phyloP scores from a whole-genome alignment of 495 filamentous ascomycete species.

The Hypoxylon fragiforme region DNA sequence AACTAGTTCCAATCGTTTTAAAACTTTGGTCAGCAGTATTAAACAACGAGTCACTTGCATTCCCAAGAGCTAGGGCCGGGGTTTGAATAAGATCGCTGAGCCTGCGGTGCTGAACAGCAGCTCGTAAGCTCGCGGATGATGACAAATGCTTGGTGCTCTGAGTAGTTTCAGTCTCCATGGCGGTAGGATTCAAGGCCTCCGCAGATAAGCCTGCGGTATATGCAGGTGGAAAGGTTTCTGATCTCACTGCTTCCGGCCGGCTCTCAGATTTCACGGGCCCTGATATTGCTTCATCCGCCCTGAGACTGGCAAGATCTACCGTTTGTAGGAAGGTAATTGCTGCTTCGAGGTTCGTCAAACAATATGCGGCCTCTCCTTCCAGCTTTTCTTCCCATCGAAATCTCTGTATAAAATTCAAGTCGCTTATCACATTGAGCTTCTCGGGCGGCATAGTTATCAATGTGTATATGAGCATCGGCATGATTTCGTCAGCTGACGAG shows the following conservation, averaged over 20 bases:
- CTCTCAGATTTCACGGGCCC: constrained; percentile 63
- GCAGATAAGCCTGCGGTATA: constrained; percentile 49
- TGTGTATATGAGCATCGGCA: constrained; percentile 94
- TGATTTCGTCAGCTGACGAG: constrained; percentile 93
- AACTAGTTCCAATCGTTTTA: constrained; percentile 83
- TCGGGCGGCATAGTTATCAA: constrained; percentile 88
- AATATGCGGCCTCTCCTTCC: constrained; percentile 93
- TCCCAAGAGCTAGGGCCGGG: constrained; percentile 75
- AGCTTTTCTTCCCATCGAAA: constrained; percentile 87
- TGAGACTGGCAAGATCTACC: constrained; percentile 88
- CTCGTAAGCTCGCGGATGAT: constrained; percentile 43
- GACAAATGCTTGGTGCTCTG: constrained; percentile 49
- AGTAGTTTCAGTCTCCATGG: constrained; percentile 38
- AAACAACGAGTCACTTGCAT: constrained; percentile 80
- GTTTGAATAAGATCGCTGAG: constrained; percentile 84
- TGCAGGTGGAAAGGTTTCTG: constrained; percentile 55
- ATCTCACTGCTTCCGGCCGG: constrained; percentile 56
- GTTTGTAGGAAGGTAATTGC: constrained; percentile 96
- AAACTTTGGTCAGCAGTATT: constrained; percentile 86
- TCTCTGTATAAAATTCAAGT: constrained; percentile 89
- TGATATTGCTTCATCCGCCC: constrained; percentile 72
- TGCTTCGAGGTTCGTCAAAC: constrained; percentile 93
- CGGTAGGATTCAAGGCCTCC: constrained; percentile 38
- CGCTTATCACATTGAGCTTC: constrained; percentile 87
- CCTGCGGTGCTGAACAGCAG: constrained; percentile 59